phyloP scores from a whole-genome alignment of 495 filamentous ascomycete genomes.

The Penicillium robsamsonii region DNA sequence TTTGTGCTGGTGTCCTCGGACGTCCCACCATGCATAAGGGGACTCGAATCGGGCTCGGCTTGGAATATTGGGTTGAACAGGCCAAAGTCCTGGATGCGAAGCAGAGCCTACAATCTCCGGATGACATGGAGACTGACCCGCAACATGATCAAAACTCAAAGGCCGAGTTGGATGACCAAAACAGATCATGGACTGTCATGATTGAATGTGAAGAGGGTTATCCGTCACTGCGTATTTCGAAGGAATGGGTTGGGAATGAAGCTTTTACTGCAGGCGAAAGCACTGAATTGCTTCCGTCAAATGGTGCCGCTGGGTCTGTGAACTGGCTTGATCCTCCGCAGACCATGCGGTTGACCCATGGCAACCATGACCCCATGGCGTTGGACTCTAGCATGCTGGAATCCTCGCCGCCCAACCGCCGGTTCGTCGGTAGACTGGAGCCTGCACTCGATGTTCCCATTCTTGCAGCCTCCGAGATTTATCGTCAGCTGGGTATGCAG shows the following conservation, averaged over 20 bases:
- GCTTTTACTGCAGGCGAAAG: conserved; percentile 30
- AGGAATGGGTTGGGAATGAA: conserved; percentile 42
- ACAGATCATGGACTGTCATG: conserved; percentile 38
- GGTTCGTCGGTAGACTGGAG: conserved; percentile 80
- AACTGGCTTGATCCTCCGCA: conserved; percentile 54
- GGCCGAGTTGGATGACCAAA: conserved; percentile 19
- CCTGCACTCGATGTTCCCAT: conserved; percentile 77
- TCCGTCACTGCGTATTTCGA: conserved; percentile 47
- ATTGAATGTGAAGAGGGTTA: conserved; percentile 51
- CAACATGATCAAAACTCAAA: conserved; percentile 20
- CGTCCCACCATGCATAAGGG: conserved; percentile 74
- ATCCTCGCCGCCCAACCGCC: conserved; percentile 61
- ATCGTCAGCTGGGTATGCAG: conserved; percentile 57
- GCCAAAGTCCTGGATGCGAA: conserved; percentile 47
- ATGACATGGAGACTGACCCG: conserved; percentile 41
- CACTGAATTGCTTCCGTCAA: conserved; percentile 23
- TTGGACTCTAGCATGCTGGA: conserved; percentile 46
- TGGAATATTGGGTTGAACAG: conserved; percentile 84
- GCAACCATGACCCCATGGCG: conserved; percentile 44
- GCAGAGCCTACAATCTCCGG: conserved; percentile 30
- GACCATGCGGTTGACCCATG: conserved; percentile 41
- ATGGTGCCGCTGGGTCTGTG: conserved; percentile 25
- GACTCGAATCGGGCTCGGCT: conserved; percentile 66
- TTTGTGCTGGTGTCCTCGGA: conserved; percentile 58
- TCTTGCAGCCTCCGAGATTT: conserved; percentile 63